Conservation (phyloP, 129 eudicot genomes). For the Escallonia herrerae region DNA sequence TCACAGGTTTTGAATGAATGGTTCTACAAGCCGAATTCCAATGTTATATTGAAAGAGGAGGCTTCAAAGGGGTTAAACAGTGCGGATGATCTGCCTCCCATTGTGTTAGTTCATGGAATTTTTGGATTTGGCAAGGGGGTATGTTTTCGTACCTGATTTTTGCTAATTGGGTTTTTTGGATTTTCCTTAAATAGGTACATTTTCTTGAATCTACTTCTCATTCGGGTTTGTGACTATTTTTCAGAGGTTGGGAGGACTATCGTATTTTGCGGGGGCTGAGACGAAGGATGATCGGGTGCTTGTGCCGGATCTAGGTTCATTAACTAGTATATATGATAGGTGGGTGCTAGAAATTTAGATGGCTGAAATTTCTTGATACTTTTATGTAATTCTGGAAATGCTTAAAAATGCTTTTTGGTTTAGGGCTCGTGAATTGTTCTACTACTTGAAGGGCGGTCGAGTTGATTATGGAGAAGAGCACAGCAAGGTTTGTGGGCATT, state of each 20-base stretch:
- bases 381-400: not conserved
- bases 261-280: slow-evolving; percentile 5
- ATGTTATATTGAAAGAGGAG: slow-evolving; percentile 22
- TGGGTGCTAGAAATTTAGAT: slow-evolving; percentile 3
- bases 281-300: slow-evolving; percentile 7
- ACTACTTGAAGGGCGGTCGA: slow-evolving; percentile 60
- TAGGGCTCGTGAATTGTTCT: slow-evolving; percentile 72
- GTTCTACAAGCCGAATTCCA: slow-evolving; percentile 45
- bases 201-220: not conserved
- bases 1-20: slow-evolving; percentile 51
- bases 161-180: not conserved
- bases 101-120: slow-evolving; percentile 94
- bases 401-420: slow-evolving; percentile 14
- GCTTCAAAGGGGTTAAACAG: slow-evolving; percentile 13
- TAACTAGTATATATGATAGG: slow-evolving; percentile 58
- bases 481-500: slow-evolving; percentile 59
- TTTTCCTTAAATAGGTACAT: not conserved
- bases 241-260: slow-evolving; percentile 6
- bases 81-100: slow-evolving; percentile 77
- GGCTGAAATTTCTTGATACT: not conserved
- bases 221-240: not conserved
- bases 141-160: slow-evolving; percentile 1
- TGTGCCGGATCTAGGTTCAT: slow-evolving; percentile 1
- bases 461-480: slow-evolving; percentile 75
- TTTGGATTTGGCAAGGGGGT: slow-evolving; percentile 99